Base-by-base conservation (phyloP, 306 rosid species). In the Rubus parviflorus region DNA sequence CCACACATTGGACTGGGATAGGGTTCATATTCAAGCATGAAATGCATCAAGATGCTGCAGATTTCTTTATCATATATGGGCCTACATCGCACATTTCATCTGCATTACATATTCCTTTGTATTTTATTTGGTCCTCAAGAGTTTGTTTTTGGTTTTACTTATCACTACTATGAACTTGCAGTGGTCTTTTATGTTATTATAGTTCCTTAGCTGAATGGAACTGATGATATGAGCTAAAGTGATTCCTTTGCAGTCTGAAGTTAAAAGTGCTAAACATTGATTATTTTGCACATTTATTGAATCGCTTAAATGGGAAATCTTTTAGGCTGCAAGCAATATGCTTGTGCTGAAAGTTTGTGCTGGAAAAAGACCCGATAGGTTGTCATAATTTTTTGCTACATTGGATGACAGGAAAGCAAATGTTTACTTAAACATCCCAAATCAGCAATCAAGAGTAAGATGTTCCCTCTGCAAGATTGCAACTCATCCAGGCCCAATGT, bases 401-500 rank as follows among this genome's bases (percentile, higher is more conserved):
- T 87, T 87, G 84, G 76, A 86, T 92, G 91, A 83, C 97, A 89
- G 98, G 96, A 62, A 83, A 89, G 79, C 88, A 92, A 90, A 84
- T 92, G 89, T 89, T 65, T 85, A 76, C 90, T 92, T 89, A 86
- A 85, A 80, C 86, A 86, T 75, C 84, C 90, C 89, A 86, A 87
- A 87, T 85, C 89, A 80, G 84, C 88, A 81, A 75, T 80, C 79
- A 87, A 84, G 88, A 84, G 68, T 87, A 87, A 86, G 86, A 82
- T 86, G 89, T 79, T 76, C 57, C 73, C 92, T 78, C 70, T 83
- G 63, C 94, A 82, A 74, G 84, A 67, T 70, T 79, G 68, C 87
- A 79, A 77, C 85, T 74, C 84, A 48, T 88, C 89, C 80, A 87
- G 86, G 92, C 79, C 91, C 79, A 82, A 57, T 85, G 82, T 61